Percentiles rank a stretch among this genome's conserved stretches.
These are phyloP conservation scores for Candida tetrigidarum DNA, from an alignment of 1,139 yeast species.

Conservation along the genomic window DNA sequence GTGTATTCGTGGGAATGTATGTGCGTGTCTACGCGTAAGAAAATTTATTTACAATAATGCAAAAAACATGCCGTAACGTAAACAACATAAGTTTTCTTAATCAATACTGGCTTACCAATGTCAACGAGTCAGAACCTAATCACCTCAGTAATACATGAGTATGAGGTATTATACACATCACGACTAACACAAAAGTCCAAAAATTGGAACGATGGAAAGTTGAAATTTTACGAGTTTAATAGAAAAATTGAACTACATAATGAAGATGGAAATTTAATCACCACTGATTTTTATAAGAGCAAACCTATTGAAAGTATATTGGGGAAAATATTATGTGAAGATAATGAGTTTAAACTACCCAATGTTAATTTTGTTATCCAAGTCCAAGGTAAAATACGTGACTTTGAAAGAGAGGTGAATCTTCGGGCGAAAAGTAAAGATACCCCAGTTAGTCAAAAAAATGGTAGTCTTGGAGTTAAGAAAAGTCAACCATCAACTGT, in stretches of 20 bases:
- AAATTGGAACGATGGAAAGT: constrained; percentile 58
- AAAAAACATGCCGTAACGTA: too few relatives aligned
- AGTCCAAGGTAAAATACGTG: constrained; percentile 19
- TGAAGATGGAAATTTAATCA: constrained; percentile 36
- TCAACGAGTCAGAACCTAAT: constrained; percentile 1
- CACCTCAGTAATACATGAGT: constrained; percentile 12
- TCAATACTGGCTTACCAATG: background rate
- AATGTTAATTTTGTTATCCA: constrained; percentile 20
- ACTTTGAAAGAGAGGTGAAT: constrained; percentile 20
- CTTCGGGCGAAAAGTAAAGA: constrained; percentile 1
- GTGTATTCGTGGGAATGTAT: background rate
- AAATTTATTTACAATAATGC: too few relatives aligned
- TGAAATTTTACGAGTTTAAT: constrained; percentile 53
- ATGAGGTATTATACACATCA: constrained; percentile 8
- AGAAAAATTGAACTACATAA: constrained; percentile 41
- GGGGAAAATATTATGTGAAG: constrained; percentile 15
- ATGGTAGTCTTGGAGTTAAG: background rate
- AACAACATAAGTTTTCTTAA: background rate
- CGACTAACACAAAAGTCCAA: constrained; percentile 54
- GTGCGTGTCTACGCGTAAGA: too few relatives aligned
- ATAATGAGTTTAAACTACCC: constrained; percentile 22
- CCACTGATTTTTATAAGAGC: constrained; percentile 26
- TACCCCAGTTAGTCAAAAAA: background rate
- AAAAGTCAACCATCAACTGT: background rate
- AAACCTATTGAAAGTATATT: constrained; percentile 17